Percentiles rank a stretch among this genome's conserved stretches.
Conservation (phyloP, 495 filamentous ascomycete species). For the Xylaria acuta region DNA sequence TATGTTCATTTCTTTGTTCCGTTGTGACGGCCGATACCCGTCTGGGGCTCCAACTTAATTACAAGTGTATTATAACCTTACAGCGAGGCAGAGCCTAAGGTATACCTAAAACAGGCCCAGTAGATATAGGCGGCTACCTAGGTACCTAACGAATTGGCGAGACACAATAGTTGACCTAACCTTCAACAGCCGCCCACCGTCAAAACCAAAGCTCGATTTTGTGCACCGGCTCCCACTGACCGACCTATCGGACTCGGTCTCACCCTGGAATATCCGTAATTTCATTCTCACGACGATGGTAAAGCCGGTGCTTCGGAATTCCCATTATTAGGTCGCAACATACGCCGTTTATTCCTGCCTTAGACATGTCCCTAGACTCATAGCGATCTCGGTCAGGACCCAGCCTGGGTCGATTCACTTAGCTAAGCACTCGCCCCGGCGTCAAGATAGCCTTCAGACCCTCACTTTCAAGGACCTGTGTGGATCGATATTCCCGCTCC, state of each 20-base stretch:
- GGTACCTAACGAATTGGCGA: neutral
- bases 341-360: neutral
- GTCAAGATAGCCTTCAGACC: neutral
- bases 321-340: neutral
- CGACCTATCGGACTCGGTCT: neutral
- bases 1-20: neutral
- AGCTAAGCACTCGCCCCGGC: neutral
- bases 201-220: neutral
- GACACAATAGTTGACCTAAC: neutral
- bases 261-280: neutral
- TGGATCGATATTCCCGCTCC: neutral
- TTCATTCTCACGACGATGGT: neutral
- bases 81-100: conserved; percentile 2
- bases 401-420: neutral
- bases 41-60: neutral
- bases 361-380: neutral
- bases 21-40: neutral
- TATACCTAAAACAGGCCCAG: neutral
- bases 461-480: neutral
- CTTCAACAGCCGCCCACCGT: neutral
- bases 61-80: conserved; percentile 2
- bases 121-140: neutral
- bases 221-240: neutral
- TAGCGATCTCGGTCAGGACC: neutral
- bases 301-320: neutral